A percentile compares a stretch with the other conserved stretches of the same genome.
Evolutionary conservation across 75 land plant genomes (phyloP).

Genomic region (Sequoiadendron giganteum): DNA sequence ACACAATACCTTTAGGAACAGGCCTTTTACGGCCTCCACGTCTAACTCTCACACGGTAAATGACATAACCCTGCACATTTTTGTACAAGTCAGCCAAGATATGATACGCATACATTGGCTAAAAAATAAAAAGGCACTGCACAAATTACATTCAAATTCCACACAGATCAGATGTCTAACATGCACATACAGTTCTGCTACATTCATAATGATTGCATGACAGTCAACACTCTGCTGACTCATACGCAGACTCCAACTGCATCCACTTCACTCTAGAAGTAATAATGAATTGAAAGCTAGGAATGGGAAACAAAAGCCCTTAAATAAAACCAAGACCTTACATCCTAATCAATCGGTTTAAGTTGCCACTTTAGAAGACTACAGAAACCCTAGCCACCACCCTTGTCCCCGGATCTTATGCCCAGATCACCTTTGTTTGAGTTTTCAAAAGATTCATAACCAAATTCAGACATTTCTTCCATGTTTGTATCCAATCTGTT

Average conservation of each 20-base stretch:
- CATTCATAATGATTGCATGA: neutral
- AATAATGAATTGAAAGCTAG: too few species aligned
- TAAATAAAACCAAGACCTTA: too few species aligned
- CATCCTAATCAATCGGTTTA: too few species aligned
- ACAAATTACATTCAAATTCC: too few species aligned
- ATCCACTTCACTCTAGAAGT: too few species aligned
- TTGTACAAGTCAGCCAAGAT: neutral
- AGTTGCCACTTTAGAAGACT: too few species aligned
- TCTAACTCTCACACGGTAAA: conserved; percentile 82
- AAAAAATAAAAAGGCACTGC: neutral
- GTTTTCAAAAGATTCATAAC: too few species aligned
- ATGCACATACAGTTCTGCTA: neutral
- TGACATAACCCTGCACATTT: conserved; percentile 67
- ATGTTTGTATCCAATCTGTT: too few species aligned
- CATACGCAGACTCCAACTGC: too few species aligned
- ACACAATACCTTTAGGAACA: conserved; percentile 90
- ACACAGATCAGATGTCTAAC: too few species aligned
- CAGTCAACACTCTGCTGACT: too few species aligned
- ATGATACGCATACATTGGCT: neutral
- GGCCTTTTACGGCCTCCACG: conserved; percentile 92
- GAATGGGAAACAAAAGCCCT: too few species aligned
- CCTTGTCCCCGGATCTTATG: neutral
- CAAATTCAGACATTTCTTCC: neutral
- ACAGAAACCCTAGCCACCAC: neutral
- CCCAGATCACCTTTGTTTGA: neutral